phyloP scores from a whole-genome alignment of 2,329 filamentous ascomycete species.

The Blumeria hordei region DNA sequence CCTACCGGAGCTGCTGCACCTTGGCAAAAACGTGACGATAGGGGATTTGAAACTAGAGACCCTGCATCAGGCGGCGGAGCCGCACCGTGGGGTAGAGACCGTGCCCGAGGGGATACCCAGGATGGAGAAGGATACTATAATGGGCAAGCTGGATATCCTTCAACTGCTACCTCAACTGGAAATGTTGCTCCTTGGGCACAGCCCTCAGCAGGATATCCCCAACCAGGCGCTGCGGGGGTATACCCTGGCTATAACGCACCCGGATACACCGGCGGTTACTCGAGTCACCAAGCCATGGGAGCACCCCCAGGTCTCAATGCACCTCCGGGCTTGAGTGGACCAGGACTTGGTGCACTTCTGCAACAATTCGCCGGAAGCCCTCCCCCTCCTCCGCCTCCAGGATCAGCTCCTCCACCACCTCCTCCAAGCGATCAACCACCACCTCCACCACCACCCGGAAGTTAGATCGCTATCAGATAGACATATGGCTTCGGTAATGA shows the following conservation, averaged over 20 bases:
- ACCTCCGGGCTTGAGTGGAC: constrained; percentile 25
- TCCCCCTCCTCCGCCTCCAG: constrained; percentile 28
- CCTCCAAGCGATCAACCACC: constrained; percentile 33
- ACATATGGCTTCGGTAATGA: too few relatives aligned
- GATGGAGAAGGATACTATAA: constrained; percentile 24
- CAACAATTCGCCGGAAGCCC: constrained; percentile 32
- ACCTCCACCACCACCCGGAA: constrained; percentile 23
- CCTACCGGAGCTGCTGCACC: constrained; percentile 67
- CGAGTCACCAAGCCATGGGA: constrained; percentile 20
- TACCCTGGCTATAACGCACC: constrained; percentile 29
- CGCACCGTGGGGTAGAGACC: constrained; percentile 39
- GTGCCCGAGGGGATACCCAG: constrained; percentile 19
- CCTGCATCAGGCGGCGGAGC: constrained; percentile 17
- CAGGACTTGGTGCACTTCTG: constrained; percentile 38
- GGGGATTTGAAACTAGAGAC: constrained; percentile 17
- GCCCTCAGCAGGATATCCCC: constrained; percentile 17
- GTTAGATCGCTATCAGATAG: too few relatives aligned
- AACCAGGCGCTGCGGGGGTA: constrained; percentile 21
- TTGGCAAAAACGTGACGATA: constrained; percentile 30
- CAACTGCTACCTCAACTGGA: constrained; percentile 20
- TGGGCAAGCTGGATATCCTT: constrained; percentile 22
- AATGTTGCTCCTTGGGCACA: constrained; percentile 21
- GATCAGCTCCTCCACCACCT: constrained; percentile 14
- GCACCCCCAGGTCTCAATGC: constrained; percentile 19
- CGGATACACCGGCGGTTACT: constrained; percentile 18